Base-by-base conservation (phyloP, 441 rosid genomes). In the Jatropha podagrica region DNA sequence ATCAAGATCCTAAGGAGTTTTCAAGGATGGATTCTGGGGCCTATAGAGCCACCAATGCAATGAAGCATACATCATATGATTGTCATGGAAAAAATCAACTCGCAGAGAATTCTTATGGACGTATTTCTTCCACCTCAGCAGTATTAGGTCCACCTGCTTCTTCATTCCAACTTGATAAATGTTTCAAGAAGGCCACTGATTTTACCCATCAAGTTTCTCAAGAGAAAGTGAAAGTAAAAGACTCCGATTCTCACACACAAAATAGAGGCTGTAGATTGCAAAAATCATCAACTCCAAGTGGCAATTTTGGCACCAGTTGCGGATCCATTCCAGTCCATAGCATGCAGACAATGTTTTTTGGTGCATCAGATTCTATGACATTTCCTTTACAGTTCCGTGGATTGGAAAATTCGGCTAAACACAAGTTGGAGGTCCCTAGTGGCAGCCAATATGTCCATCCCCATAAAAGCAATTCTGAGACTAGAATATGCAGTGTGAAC, bases 401-500 rank as follows among this genome's bases (percentile, higher is more conserved):
- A 44, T 23, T 44, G 18, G 85, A 82, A 61, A 87, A 73, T 75
- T 84, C 85, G 67, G 69, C 78, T 69, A 87, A 79, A 52, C 81
- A 77, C 13, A 86, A 80, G 79, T 65, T 73, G 49, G 85, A 84
- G 72, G 71, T 85, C 74, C 75, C 51, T 51, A 77, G 44, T 74
- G 76, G 59, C 27, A 74, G 76, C 52, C 78, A 70, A 77, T 75
- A 79, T 61, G 83, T 68, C 65, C 71, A 69, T 76, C 87, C 88
- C 65, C 58, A 32, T 9, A 80, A 73, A 87, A 81, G 73, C 83
- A 81, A 69, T 79, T 74, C 79, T 38, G 85, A 76, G 72, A 55
- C 81, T 65, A 82, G 83, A 60, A 76, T 73, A 69, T 97, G 99
- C 86, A 75, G 66, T 42, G 65, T 92, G 56, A 97, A 93, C 77